Base-by-base conservation (phyloP, 2,329 filamentous ascomycete species). In the Ploettnerulaceae sp. region DNA sequence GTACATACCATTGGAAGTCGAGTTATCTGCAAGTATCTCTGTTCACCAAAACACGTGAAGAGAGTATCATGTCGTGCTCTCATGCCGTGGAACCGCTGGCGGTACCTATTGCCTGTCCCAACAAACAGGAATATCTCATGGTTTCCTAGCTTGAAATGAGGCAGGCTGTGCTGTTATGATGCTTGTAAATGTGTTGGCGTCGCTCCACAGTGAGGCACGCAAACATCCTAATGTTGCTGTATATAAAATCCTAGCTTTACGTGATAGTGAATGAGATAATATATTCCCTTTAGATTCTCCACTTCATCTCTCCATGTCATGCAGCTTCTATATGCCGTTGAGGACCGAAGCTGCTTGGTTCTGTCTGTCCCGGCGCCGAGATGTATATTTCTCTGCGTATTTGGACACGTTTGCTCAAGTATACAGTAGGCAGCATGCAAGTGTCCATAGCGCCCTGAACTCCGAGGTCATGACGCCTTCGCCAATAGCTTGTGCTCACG, bases 31-130 rank as follows among this genome's bases (percentile, higher is more conserved):
- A 18, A 26, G 12, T n/a, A 12, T 17, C 21, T 25, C 28, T 21
- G 29, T 42, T 21, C 29, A 18, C 39, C 25, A 35, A 17, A 7
- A 36, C 41, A 44, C 32, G 41, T 36, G 41, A 44, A 36, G 32
- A 7, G 26, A 35, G 21, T 11, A 35, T 8, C 17, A 21, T 44
- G 32, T 15, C 12, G 32, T 36, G 18, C 12, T 12, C 28, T 2
- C 21, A 44, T 44, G 31, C 17, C 17, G 41, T 44, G 29, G 9
- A 34, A 44, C 39, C 6, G 5, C 20, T n/a, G 12, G 9, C 39
- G 39, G 39, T 25, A 33, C 28, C 14, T 21, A 25, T 42, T 42
- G 39, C 28, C 32, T 42, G 28, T 34, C 9, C 3, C 9, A 15
- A 17, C 11, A 29, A 21, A 18, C n/a, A 25, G 39, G 39, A 7